These are phyloP conservation scores for Angophora floribunda DNA, from an alignment of 345 rosid species.

Conservation along the genomic window DNA sequence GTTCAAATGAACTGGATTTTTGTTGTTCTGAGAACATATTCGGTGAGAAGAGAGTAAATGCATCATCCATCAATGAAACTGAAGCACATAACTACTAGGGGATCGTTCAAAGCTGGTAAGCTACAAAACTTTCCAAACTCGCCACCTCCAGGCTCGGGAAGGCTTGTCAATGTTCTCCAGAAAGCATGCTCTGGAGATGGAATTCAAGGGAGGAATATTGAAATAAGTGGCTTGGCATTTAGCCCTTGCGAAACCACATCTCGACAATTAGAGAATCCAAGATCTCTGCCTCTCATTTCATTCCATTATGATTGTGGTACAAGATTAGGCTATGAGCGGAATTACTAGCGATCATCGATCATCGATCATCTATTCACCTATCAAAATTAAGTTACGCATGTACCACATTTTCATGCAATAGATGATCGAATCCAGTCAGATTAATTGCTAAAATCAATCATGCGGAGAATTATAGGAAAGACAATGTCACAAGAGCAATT, in stretches of 20 bases:
- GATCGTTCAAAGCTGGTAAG: slow-evolving; percentile 69
- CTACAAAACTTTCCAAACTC: slow-evolving; percentile 74
- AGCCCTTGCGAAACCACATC: background rate
- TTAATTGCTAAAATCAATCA: background rate
- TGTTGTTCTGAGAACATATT: background rate
- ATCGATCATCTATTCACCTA: background rate
- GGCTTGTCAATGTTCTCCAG: slow-evolving; percentile 51
- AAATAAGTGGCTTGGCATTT: background rate
- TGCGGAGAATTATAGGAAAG: background rate
- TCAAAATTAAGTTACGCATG: background rate
- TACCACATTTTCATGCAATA: background rate
- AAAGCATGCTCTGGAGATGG: slow-evolving; percentile 72
- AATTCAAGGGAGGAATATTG: background rate
- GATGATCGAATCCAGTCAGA: background rate
- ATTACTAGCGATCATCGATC: background rate
- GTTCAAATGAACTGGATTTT: background rate
- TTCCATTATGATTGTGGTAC: background rate
- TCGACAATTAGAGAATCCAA: background rate
- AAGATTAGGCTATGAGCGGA: background rate
- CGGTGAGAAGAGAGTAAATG: background rate
- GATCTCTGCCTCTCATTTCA: background rate
- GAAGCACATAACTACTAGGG: slow-evolving; percentile 46
- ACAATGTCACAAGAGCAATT: too few species aligned
- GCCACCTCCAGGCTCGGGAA: slow-evolving; percentile 78
- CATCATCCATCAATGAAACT: background rate